These are phyloP conservation scores for Russula abietina DNA, from an alignment of 768 basidiomycete genomes.

Conservation along the genomic window DNA sequence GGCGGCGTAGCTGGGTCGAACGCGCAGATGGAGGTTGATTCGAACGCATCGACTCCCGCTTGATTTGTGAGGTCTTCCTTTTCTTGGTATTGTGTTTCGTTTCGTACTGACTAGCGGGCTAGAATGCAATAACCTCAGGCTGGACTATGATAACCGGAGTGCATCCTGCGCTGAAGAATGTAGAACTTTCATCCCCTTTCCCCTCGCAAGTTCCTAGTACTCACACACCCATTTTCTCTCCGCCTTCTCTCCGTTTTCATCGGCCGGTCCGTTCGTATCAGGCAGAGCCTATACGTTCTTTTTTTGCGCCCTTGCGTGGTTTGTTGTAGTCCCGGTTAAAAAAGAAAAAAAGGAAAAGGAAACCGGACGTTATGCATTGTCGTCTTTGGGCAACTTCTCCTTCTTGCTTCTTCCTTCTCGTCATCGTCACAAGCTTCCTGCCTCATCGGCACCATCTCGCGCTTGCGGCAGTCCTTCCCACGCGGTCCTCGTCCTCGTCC, in stretches of 20 bases:
- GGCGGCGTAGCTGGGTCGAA: constrained; percentile 25
- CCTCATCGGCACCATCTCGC: constrained; percentile 5
- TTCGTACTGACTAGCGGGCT: constrained; percentile 31
- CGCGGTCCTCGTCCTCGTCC: neutral
- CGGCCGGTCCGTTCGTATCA: constrained; percentile 17
- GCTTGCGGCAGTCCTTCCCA: neutral
- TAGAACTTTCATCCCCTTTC: no score
- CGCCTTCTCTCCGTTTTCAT: neutral
- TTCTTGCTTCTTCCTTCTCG: constrained; percentile 3
- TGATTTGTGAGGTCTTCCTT: neutral
- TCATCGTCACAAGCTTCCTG: constrained; percentile 1
- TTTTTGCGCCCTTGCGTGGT: no score
- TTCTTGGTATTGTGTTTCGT: no score
- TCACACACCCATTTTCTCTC: no score
- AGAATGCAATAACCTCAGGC: constrained; percentile 25
- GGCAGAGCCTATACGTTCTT: constrained; percentile 18
- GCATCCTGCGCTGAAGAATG: neutral
- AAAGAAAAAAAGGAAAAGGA: no score
- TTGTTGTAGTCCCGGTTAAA: no score
- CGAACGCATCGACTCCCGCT: constrained; percentile 64
- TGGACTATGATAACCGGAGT: neutral
- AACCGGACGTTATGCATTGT: constrained; percentile 8
- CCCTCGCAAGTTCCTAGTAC: neutral
- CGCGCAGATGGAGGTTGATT: constrained; percentile 62
- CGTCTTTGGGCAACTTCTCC: neutral